phyloP scores from a whole-genome alignment of 441 rosid species.

The Populus trichocarpa region DNA sequence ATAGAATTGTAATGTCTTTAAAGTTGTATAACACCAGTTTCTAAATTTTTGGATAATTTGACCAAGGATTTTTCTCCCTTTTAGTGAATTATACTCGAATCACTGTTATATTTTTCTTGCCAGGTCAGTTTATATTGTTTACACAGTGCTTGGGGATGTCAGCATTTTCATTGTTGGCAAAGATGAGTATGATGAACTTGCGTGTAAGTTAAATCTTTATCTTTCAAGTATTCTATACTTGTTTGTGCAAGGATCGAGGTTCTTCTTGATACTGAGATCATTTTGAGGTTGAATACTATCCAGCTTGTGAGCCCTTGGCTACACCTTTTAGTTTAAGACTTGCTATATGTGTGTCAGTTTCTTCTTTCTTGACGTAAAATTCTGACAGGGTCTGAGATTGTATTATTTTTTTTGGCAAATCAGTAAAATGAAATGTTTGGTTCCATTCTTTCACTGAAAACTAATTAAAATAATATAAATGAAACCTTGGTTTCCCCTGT shows the following conservation, averaged over 20 bases:
- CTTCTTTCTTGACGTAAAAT: neutral
- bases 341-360: neutral
- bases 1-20: neutral
- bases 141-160: slow-evolving; percentile 89
- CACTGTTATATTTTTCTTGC: neutral
- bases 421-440: neutral
- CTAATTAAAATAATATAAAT: neutral
- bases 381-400: neutral
- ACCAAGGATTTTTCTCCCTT: neutral
- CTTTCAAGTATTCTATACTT: neutral
- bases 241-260: neutral
- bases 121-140: slow-evolving; percentile 93
- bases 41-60: neutral
- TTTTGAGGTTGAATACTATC: neutral
- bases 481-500: neutral
- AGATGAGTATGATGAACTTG: slow-evolving; percentile 97
- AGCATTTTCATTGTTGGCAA: slow-evolving; percentile 87
- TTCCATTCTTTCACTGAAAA: neutral
- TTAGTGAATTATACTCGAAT: neutral
- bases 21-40: neutral
- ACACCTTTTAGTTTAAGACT: neutral
- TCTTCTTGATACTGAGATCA: neutral
- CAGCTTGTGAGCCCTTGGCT: neutral
- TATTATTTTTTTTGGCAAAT: neutral
- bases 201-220: slow-evolving; percentile 49